A percentile compares a stretch with the other conserved stretches of the same genome.
phyloP scores from a whole-genome alignment of 352 stramenopile genomes.

The Globisporangium echinulatum region DNA sequence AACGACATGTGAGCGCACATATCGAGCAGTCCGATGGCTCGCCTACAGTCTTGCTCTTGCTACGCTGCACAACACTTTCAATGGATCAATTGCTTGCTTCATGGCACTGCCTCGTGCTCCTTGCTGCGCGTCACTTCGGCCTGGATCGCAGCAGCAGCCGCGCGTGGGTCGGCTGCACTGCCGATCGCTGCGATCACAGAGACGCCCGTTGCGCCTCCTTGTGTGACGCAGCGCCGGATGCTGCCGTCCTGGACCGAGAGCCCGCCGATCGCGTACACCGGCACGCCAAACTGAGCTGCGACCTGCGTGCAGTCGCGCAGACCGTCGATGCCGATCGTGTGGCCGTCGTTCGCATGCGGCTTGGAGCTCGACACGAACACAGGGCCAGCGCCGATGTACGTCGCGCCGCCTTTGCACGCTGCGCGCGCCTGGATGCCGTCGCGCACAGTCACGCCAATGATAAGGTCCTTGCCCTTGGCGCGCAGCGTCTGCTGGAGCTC shows the following conservation, averaged over 20 bases:
- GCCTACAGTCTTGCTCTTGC: neutral
- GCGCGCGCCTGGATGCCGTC: slow-evolving; percentile 29
- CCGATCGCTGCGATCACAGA: slow-evolving; percentile 50
- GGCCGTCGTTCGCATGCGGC: slow-evolving; percentile 43
- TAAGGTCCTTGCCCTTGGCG: slow-evolving; percentile 22
- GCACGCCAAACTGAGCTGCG: slow-evolving; percentile 22
- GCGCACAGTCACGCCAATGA: slow-evolving; percentile 49
- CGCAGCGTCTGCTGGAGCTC: slow-evolving; percentile 14
- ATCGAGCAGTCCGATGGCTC: neutral
- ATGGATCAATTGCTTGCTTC: too few relatives aligned
- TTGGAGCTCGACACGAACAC: slow-evolving; percentile 53
- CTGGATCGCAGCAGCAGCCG: slow-evolving; percentile 20
- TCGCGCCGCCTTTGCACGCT: slow-evolving; percentile 35
- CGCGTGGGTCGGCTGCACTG: slow-evolving; percentile 19
- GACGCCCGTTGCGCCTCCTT: slow-evolving; percentile 32
- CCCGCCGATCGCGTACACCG: slow-evolving; percentile 48
- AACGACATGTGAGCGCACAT: slow-evolving; percentile 37
- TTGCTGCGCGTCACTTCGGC: slow-evolving; percentile 13
- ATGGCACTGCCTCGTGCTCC: too few relatives aligned
- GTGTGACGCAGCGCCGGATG: slow-evolving; percentile 32
- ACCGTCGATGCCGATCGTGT: slow-evolving; percentile 34
- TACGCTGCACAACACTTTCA: neutral
- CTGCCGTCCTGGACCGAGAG: slow-evolving; percentile 26
- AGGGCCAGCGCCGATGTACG: slow-evolving; percentile 44
- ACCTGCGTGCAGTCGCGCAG: slow-evolving; percentile 20